phyloP scores from a whole-genome alignment of 2,329 filamentous ascomycete genomes.

The Aspergillus amoenus region DNA sequence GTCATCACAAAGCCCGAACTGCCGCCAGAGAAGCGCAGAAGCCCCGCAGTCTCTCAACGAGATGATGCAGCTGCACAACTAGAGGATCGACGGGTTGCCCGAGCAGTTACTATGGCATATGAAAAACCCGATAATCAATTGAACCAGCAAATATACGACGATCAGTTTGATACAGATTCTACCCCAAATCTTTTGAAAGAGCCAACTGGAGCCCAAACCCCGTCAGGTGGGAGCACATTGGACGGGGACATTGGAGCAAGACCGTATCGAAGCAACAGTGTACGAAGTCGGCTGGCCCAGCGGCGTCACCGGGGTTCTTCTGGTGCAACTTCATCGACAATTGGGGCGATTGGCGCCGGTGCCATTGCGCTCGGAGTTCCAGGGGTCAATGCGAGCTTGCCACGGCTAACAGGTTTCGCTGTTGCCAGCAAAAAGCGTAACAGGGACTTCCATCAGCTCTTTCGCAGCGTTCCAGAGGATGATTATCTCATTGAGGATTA shows the following conservation, averaged over 20 bases:
- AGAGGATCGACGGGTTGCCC: slow-evolving; percentile 59
- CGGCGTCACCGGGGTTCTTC: slow-evolving; percentile 83
- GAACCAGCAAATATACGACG: slow-evolving; percentile 42
- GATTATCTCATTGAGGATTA: slow-evolving; percentile 99
- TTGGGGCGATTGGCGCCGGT: slow-evolving; percentile 71
- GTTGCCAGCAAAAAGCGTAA: slow-evolving; percentile 96
- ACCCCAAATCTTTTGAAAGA: slow-evolving; percentile 30
- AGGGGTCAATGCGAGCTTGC: slow-evolving; percentile 56
- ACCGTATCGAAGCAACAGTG: slow-evolving; percentile 65
- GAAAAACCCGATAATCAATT: slow-evolving; percentile 43
- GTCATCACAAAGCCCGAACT: slow-evolving; percentile 37
- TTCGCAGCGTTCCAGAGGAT: slow-evolving; percentile 95
- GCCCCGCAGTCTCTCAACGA: slow-evolving; percentile 36
- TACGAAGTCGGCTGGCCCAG: slow-evolving; percentile 62
- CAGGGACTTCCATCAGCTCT: slow-evolving; percentile 87
- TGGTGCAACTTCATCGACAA: slow-evolving; percentile 64
- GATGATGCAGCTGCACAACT: slow-evolving; percentile 57
- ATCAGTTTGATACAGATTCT: slow-evolving; percentile 27
- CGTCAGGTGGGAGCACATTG: slow-evolving; percentile 63
- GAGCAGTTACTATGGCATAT: slow-evolving; percentile 63
- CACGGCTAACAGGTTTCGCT: slow-evolving; percentile 89
- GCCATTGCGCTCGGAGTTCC: slow-evolving; percentile 69
- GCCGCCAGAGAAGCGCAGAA: slow-evolving; percentile 35
- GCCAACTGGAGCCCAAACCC: slow-evolving; percentile 60
- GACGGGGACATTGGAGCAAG: slow-evolving; percentile 59